phyloP scores from a whole-genome alignment of 2,329 filamentous ascomycete species.

The Talaromyces pinophilus region DNA sequence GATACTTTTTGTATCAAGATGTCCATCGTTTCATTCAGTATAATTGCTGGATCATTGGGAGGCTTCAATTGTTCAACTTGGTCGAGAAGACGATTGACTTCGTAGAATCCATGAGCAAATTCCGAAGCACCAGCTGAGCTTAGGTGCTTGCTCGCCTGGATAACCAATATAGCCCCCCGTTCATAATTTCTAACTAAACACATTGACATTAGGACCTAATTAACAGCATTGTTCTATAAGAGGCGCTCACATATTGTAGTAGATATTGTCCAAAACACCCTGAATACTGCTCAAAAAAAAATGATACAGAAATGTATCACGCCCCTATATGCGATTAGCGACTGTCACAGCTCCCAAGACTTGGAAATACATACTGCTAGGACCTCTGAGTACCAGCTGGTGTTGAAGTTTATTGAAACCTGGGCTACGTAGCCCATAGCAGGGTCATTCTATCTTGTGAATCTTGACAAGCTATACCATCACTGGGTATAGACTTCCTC shows the following conservation, averaged over 20 bases:
- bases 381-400: neutral
- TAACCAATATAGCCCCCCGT: slow-evolving; percentile 56
- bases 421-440: neutral
- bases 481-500: neutral
- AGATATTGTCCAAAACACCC: no score
- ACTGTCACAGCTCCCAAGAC: neutral
- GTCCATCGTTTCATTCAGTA: slow-evolving; percentile 70
- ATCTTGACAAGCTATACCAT: neutral
- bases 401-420: neutral
- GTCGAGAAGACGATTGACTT: slow-evolving; percentile 62
- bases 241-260: no score
- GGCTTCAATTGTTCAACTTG: slow-evolving; percentile 67
- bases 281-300: no score
- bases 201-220: no score
- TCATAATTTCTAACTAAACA: no score
- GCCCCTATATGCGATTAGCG: neutral
- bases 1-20: slow-evolving; percentile 86
- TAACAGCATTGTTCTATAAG: no score
- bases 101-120: slow-evolving; percentile 65
- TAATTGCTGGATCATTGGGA: slow-evolving; percentile 58
- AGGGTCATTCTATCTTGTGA: neutral
- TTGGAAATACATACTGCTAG: neutral
- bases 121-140: slow-evolving; percentile 44
- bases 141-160: slow-evolving; percentile 72
- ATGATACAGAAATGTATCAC: neutral